Percentiles rank a stretch among this genome's conserved stretches.
Conservation (phyloP, 305 asterid species). For the Fraxinus paxiana region DNA sequence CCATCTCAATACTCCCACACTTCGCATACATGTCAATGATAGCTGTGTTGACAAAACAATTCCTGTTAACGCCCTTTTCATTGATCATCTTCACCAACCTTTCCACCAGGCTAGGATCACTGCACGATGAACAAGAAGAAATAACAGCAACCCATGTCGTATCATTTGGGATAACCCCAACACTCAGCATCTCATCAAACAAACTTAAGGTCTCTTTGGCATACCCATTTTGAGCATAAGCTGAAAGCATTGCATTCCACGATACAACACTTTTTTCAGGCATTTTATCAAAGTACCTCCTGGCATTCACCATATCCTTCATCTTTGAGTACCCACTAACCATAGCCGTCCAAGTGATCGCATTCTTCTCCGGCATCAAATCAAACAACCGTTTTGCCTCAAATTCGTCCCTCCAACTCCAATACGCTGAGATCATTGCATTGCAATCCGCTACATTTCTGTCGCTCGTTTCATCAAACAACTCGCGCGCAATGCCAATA, state of each 20-base stretch:
- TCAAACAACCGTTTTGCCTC: constrained; percentile 53
- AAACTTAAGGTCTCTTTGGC: constrained; percentile 44
- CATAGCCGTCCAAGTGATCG: constrained; percentile 73
- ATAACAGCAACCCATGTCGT: constrained; percentile 63
- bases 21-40: constrained; percentile 74
- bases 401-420: constrained; percentile 53
- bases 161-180: constrained; percentile 48
- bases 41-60: constrained; percentile 51
- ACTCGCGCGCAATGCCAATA: constrained; percentile 41
- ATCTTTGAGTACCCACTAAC: constrained; percentile 54
- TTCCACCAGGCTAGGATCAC: constrained; percentile 45
- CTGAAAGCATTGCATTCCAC: constrained; percentile 80
- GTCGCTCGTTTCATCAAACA: constrained; percentile 67
- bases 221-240: constrained; percentile 58
- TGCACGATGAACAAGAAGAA: constrained; percentile 53
- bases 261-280: constrained; percentile 56
- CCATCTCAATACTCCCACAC: constrained; percentile 54
- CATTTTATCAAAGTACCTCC: constrained; percentile 55
- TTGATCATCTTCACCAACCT: constrained; percentile 39
- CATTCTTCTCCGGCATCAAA: constrained; percentile 52
- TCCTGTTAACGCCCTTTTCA: constrained; percentile 28
- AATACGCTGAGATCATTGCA: constrained; percentile 59
- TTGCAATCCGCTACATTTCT: constrained; percentile 58
- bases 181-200: constrained; percentile 52
- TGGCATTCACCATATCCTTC: constrained; percentile 56